Conservation (phyloP, 2,329 filamentous ascomycete genomes). For the Cercospora zeina region DNA sequence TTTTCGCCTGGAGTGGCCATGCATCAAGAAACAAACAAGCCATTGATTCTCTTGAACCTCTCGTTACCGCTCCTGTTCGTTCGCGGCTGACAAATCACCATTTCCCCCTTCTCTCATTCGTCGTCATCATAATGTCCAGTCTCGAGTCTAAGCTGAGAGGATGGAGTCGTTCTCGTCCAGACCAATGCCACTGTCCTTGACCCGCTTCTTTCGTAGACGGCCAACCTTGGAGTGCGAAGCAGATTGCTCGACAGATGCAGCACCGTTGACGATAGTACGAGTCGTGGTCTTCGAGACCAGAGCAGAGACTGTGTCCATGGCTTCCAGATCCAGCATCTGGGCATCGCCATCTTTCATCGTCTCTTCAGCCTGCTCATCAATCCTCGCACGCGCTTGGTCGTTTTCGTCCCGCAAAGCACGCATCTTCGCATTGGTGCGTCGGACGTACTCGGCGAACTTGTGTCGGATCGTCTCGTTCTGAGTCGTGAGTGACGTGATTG, state of each 20-base stretch:
- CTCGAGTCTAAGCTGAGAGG: slow-evolving; percentile 15
- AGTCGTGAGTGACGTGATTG: slow-evolving; percentile 32
- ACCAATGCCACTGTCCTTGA: slow-evolving; percentile 35
- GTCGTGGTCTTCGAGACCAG: slow-evolving; percentile 24
- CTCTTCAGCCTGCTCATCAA: slow-evolving; percentile 30
- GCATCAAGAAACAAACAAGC: not conserved
- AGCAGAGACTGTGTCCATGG: slow-evolving; percentile 30
- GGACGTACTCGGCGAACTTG: slow-evolving; percentile 41
- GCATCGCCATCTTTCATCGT: slow-evolving; percentile 29
- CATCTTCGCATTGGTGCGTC: slow-evolving; percentile 40
- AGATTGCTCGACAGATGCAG: not conserved
- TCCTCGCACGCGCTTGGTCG: slow-evolving; percentile 29
- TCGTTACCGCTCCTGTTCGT: not conserved
- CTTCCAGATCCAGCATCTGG: slow-evolving; percentile 32
- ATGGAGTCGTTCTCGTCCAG: slow-evolving; percentile 26
- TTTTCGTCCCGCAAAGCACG: slow-evolving; percentile 38
- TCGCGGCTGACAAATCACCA: not conserved
- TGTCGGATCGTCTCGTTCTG: slow-evolving; percentile 35
- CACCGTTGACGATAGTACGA: not conserved
- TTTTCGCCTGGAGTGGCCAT: not conserved
- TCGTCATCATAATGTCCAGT: slow-evolving; percentile 2
- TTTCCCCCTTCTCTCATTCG: not conserved
- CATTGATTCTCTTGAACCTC: not conserved
- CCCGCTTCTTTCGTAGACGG: slow-evolving; percentile 28
- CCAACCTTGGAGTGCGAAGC: slow-evolving; percentile 7